Evolutionary conservation across 257 asterid species (phyloP), one percentile per base, ranked within the genome.

Genomic region (Henckelia pumila): DNA sequence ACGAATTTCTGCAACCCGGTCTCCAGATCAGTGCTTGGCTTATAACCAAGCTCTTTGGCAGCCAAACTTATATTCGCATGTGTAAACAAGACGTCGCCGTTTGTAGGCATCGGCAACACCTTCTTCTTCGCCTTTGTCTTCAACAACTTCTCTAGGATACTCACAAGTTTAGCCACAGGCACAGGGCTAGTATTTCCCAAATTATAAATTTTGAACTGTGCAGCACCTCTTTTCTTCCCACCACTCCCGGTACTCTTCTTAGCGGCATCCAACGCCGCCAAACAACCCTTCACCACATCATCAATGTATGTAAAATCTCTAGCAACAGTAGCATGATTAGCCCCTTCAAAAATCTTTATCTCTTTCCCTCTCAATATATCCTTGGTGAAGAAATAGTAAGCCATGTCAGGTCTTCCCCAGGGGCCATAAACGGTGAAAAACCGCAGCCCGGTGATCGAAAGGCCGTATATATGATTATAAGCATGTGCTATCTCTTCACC

Each of bases 331-430:
- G 83, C 85, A 50, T 85, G 95, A 78, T 87, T 64, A 37, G 76
- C 71, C 44, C 89, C 91, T 67, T 89, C 93, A 26, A 80, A 89
- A 6, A 89, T 82, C 80, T 75, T 84, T 10, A 89, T 89, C 81
- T 82, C 88, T 50, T 89, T 89, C 14, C 96, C 85, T 64, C 80
- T 79, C 67, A 89, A 62, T 16, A 89, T 89, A 75, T 89, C 95
- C 75, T 76, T 89, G 0, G 96, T 89, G 56, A 89, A 89, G 86
- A 84, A 87, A 59, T 77, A 89, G 62, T 89, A 89, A 1, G 95
- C 95, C 96, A 89, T 89, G 33, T 89, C 96, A 0, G 96, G 96
- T 73, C 96, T 76, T 7, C 96, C 96, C 96, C 95, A 87, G 0
- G 95, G 96, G n/a, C 96, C 96, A 49, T 85, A 89, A 16, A 89